Evolutionary conservation across 257 asterid species (phyloP).

Genomic region (Solanum lycopersicoides): DNA sequence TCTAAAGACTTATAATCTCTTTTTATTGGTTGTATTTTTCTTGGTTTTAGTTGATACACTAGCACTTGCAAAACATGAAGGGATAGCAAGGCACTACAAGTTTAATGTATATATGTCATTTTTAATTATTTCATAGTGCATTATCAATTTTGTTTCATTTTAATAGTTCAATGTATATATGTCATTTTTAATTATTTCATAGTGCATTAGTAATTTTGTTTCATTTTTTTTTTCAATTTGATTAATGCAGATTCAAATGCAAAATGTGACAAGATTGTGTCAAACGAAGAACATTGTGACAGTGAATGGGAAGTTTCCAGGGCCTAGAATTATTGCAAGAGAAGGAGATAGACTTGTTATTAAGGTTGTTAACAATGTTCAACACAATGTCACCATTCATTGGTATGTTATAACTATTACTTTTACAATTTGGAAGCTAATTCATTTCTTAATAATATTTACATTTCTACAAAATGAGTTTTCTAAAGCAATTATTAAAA

Average conservation of each 20-base stretch:
- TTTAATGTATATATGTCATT: constrained; percentile 24
- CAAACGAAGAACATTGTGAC: constrained; percentile 51
- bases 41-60: constrained; percentile 10
- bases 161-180: constrained; percentile 28
- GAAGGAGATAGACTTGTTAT: constrained; percentile 55
- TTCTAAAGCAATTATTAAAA: not conserved
- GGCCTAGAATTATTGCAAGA: constrained; percentile 50
- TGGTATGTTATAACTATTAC: constrained; percentile 16
- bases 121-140: not conserved
- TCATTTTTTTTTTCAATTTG: not conserved
- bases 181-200: not conserved
- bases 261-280: constrained; percentile 44
- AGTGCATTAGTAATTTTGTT: not conserved
- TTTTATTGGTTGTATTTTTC: constrained; percentile 2
- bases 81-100: constrained; percentile 40
- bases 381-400: constrained; percentile 46
- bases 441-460: not conserved
- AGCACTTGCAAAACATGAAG: constrained; percentile 22
- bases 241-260: constrained; percentile 36
- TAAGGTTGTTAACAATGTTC: constrained; percentile 47
- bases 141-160: not conserved
- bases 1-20: not conserved
- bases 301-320: constrained; percentile 57
- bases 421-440: not conserved
- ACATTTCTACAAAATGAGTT: not conserved